phyloP scores from a whole-genome alignment of 169 alveolate genomes.

The Eimeria maxima region DNA sequence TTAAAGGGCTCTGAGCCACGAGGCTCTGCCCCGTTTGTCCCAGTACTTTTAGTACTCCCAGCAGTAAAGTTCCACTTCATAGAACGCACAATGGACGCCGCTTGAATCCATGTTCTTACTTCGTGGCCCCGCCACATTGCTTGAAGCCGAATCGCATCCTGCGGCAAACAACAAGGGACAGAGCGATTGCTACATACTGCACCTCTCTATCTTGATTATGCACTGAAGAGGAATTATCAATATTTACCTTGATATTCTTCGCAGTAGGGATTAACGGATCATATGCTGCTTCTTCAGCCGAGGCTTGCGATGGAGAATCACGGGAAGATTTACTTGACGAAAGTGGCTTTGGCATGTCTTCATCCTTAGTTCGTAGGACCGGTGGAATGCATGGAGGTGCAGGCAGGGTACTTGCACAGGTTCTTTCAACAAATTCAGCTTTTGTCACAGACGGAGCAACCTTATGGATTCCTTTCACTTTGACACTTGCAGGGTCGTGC shows the following conservation, averaged over 20 bases:
- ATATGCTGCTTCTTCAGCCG: neutral
- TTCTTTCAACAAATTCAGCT: neutral
- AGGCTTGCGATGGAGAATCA: neutral
- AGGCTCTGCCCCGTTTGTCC: neutral
- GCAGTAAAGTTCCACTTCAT: slow-evolving; percentile 4
- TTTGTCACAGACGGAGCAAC: neutral
- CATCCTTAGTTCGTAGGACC: neutral
- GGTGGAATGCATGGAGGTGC: neutral
- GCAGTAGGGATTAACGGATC: neutral
- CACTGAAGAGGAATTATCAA: neutral
- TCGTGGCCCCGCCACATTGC: slow-evolving; percentile 55
- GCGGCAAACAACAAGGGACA: neutral
- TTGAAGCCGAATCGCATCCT: slow-evolving; percentile 49
- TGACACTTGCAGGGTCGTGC: neutral
- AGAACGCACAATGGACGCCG: slow-evolving; percentile 53
- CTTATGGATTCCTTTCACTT: neutral
- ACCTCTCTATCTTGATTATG: neutral
- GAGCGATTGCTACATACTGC: no score
- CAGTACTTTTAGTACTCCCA: neutral
- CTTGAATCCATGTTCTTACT: slow-evolving; percentile 61
- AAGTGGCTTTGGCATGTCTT: neutral
- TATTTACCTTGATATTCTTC: neutral
- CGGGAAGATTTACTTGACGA: neutral
- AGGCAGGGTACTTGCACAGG: neutral
- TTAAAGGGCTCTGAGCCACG: neutral